phyloP scores from a whole-genome alignment of 1,284 basidiomycete genomes.

The Trametes sp. region DNA sequence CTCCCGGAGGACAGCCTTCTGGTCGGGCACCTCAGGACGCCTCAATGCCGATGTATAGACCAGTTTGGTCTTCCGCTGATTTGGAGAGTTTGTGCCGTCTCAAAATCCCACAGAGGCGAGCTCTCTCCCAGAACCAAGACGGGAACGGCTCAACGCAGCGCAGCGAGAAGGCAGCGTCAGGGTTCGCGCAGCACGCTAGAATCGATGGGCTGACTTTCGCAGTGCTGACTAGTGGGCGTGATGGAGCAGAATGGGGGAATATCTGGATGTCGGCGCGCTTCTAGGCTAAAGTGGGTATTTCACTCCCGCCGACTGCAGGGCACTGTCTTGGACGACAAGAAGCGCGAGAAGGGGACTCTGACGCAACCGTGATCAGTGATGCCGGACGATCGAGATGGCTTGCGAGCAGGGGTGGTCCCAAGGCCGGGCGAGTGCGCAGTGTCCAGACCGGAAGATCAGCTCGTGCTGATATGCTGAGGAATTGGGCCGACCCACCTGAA shows the following conservation, averaged over 20 bases:
- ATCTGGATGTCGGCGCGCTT: constrained; percentile 13
- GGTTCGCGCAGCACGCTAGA: constrained; percentile 27
- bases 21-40: background rate
- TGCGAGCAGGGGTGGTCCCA: constrained; percentile 3
- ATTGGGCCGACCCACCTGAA: background rate
- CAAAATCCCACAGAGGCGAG: background rate
- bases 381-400: constrained; percentile 7
- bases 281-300: constrained; percentile 20
- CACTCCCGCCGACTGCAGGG: constrained; percentile 13
- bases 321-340: constrained; percentile 17
- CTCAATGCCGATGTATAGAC: constrained; percentile 13
- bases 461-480: constrained; percentile 24
- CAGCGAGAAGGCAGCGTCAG: constrained; percentile 17
- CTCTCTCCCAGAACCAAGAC: background rate
- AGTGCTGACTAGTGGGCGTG: constrained; percentile 6
- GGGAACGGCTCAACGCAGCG: background rate
- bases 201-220: constrained; percentile 12
- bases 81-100: background rate
- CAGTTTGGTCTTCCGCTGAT: background rate
- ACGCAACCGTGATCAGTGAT: constrained; percentile 16
- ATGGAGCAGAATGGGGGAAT: constrained; percentile 16
- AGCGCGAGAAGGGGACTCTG: background rate
- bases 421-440: constrained; percentile 16
- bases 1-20: constrained; percentile 5
- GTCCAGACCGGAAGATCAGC: constrained; percentile 19